A percentile compares a stretch with the other conserved stretches of the same genome.
These are phyloP conservation scores for Botrytis tulipae DNA, from an alignment of 2,329 filamentous ascomycete species.

Conservation along the genomic window DNA sequence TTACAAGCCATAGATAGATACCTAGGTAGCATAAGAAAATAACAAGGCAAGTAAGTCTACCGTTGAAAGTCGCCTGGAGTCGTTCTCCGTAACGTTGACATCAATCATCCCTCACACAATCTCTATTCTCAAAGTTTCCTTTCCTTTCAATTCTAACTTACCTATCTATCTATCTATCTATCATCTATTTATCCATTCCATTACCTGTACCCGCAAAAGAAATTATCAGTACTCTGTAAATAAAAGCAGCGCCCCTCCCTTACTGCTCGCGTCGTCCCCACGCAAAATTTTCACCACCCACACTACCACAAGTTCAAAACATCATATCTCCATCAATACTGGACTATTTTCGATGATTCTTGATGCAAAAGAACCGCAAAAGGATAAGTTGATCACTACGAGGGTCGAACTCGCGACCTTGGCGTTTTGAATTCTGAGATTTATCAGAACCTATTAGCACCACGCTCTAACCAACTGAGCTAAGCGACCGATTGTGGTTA, in stretches of 20 bases:
- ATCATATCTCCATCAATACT: neutral
- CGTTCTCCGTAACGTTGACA: too few relatives aligned
- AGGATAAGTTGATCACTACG: neutral
- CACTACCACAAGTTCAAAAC: neutral
- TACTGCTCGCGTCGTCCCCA: neutral
- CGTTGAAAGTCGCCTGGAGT: neutral
- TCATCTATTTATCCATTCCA: too few relatives aligned
- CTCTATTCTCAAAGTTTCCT: too few relatives aligned
- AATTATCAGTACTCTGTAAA: accelerated
- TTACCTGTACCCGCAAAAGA: too few relatives aligned
- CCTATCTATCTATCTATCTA: too few relatives aligned
- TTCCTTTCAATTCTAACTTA: too few relatives aligned
- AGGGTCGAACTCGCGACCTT: slow-evolving; percentile 13
- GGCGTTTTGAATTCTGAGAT: accelerated
- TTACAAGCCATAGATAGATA: neutral
- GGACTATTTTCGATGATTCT: neutral
- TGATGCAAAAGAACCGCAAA: too few relatives aligned
- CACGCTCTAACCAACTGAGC: slow-evolving; percentile 19
- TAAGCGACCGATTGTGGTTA: neutral
- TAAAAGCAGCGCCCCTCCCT: neutral
- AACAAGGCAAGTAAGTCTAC: too few relatives aligned
- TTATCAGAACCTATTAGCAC: neutral
- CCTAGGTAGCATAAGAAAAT: too few relatives aligned
- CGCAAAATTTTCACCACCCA: neutral
- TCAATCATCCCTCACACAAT: too few relatives aligned